These are phyloP conservation scores for Grosmannia penicillata DNA, from an alignment of 2,329 filamentous ascomycete genomes.

Conservation along the genomic window DNA sequence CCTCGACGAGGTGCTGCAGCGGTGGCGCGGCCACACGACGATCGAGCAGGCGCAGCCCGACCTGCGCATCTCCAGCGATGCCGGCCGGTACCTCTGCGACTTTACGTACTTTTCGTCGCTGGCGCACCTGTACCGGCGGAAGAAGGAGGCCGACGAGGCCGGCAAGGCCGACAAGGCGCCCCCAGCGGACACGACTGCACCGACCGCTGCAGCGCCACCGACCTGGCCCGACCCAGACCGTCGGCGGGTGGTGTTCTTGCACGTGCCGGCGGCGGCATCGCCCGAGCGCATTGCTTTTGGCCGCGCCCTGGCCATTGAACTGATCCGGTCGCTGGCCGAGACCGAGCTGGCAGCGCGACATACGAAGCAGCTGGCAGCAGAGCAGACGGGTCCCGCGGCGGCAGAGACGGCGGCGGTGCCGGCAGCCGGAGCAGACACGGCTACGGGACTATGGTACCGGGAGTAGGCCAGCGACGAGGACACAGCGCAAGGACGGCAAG, in stretches of 20 bases:
- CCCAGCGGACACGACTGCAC: too few relatives aligned
- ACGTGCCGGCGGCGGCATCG: slow-evolving; percentile 50
- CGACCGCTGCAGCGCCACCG: too few relatives aligned
- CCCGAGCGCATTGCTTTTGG: slow-evolving; percentile 32
- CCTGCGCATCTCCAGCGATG: slow-evolving; percentile 50
- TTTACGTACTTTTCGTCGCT: slow-evolving; percentile 64
- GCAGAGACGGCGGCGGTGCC: neutral
- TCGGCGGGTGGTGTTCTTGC: slow-evolving; percentile 50
- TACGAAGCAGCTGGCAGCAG: slow-evolving; percentile 3
- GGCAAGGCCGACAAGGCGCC: slow-evolving; percentile 1
- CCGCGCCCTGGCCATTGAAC: slow-evolving; percentile 33
- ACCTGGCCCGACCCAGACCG: slow-evolving; percentile 8
- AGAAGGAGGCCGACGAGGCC: slow-evolving; percentile 12
- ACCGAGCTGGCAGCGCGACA: slow-evolving; percentile 21
- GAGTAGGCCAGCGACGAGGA: too few relatives aligned
- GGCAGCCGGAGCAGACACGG: slow-evolving; percentile 1
- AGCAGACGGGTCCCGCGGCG: neutral
- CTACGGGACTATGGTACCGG: slow-evolving; percentile 7
- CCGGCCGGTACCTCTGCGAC: slow-evolving; percentile 62
- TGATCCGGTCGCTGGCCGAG: slow-evolving; percentile 43
- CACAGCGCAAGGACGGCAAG: too few relatives aligned
- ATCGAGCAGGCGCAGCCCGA: slow-evolving; percentile 27
- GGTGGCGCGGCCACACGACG: slow-evolving; percentile 38
- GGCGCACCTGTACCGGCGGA: slow-evolving; percentile 35
- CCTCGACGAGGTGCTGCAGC: slow-evolving; percentile 36